phyloP scores from a whole-genome alignment of 768 basidiomycete species.

The Pleurotus ostreatus region DNA sequence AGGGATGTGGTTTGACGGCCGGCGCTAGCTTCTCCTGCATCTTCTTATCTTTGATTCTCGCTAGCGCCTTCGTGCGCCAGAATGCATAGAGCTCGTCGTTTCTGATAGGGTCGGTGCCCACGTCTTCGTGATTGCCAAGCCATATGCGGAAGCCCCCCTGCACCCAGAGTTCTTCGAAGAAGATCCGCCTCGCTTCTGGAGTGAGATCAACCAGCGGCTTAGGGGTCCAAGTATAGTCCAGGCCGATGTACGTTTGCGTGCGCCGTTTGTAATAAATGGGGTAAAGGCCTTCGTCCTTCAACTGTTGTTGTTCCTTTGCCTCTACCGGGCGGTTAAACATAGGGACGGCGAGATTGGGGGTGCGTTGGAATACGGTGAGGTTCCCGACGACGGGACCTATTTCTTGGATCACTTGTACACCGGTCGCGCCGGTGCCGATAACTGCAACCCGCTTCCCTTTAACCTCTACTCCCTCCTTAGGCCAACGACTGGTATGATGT shows the following conservation, averaged over 20 bases:
- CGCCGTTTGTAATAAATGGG: slow-evolving; percentile 17
- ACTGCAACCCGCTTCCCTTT: slow-evolving; percentile 21
- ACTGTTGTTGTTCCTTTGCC: slow-evolving; percentile 21
- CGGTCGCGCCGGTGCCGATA: slow-evolving; percentile 23
- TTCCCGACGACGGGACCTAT: slow-evolving; percentile 16
- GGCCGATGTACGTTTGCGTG: slow-evolving; percentile 17
- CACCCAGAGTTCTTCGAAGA: slow-evolving; percentile 17
- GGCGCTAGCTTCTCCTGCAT: slow-evolving; percentile 22
- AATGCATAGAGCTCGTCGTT: slow-evolving; percentile 21
- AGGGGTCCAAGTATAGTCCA: slow-evolving; percentile 10
- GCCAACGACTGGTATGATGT: slow-evolving; percentile 22
- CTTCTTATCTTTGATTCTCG: slow-evolving; percentile 14
- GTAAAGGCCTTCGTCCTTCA: slow-evolving; percentile 14
- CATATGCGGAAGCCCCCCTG: slow-evolving; percentile 19
- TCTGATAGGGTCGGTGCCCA: slow-evolving; percentile 12
- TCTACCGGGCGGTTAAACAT: slow-evolving; percentile 60
- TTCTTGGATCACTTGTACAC: slow-evolving; percentile 23
- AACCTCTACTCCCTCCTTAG: slow-evolving; percentile 16
- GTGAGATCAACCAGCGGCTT: slow-evolving; percentile 13
- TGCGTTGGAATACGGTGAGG: slow-evolving; percentile 24
- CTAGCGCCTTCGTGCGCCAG: slow-evolving; percentile 20
- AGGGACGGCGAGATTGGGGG: slow-evolving; percentile 46
- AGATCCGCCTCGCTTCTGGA: slow-evolving; percentile 18
- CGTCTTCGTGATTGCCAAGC: slow-evolving; percentile 15
- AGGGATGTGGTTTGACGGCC: slow-evolving; percentile 17